Percentiles rank a stretch among this genome's conserved stretches.
These are phyloP conservation scores for Boletus huronensis DNA, from an alignment of 768 basidiomycete genomes.

Conservation along the genomic window DNA sequence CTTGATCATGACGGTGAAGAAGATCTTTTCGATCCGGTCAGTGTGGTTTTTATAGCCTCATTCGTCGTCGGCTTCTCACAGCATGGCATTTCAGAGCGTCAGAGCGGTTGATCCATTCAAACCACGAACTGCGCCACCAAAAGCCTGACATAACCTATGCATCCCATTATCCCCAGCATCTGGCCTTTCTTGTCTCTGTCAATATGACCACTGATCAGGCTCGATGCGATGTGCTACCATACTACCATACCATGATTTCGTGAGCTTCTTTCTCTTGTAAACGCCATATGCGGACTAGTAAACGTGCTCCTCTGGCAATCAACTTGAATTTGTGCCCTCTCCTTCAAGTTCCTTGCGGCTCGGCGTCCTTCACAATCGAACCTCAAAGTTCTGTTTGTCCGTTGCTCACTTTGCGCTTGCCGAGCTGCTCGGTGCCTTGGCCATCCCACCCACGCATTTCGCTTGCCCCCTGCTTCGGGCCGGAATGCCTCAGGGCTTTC, in stretches of 20 bases:
- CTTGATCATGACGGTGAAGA: conserved; percentile 26
- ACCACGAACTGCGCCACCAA: neutral
- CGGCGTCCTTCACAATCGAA: too few relatives aligned
- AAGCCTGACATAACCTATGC: neutral
- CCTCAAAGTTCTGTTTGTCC: too few relatives aligned
- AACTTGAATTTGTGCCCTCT: too few relatives aligned
- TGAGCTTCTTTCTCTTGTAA: neutral
- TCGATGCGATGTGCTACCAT: neutral
- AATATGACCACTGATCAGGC: neutral
- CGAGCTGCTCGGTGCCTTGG: too few relatives aligned
- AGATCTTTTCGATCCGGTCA: conserved; percentile 18
- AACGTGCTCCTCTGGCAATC: neutral
- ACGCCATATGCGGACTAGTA: neutral
- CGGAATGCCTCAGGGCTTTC: too few relatives aligned
- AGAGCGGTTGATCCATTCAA: conserved; percentile 10
- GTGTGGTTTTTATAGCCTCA: neutral
- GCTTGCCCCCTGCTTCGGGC: too few relatives aligned
- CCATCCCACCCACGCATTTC: too few relatives aligned
- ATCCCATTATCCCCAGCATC: neutral
- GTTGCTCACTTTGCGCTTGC: too few relatives aligned
- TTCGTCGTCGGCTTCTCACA: neutral
- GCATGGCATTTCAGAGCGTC: conserved; percentile 1
- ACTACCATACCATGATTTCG: neutral
- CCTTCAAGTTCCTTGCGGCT: too few relatives aligned
- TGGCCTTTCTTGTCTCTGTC: neutral